Base-by-base conservation (phyloP, 2,329 filamentous ascomycete species). In the Onygena corvina region DNA sequence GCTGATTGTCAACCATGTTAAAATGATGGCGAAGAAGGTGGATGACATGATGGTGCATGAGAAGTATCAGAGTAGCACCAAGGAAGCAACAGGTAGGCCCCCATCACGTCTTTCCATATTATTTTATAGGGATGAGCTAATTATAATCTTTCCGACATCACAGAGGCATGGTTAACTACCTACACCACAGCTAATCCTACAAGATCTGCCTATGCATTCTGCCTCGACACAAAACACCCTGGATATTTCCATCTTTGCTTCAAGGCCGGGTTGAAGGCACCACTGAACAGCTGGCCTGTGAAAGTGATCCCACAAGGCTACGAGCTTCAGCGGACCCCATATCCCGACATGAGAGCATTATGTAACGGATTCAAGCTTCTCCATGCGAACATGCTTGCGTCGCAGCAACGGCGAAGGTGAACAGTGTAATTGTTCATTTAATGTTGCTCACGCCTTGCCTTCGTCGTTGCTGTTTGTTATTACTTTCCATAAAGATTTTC, bases 201-300 rank as follows among this genome's bases (percentile, higher is more conserved):
- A 63, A 86, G 89, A 54, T 93, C 86, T 53, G 85, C 87, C 57
- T 98, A 98, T 66, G 85, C 86, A 40, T 96, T 98, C 74, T 96
- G 90, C 74, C 82, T 94, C 63, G 88, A 96, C 64, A 76, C 83
- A 29, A 89, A 89, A 67, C 84, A 90, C 63, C 86, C 92, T 0
- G 92, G 92, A 29, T 94, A 94, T 72, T 98, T 98, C 70, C 84
- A 81, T 71, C 77, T 98, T 34, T 94, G 88, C 71, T 98, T 95
- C 79, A 96, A 96, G 71, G 86, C 88, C 20, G 90, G 86, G 53
- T 77, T 82, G 58, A 74, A 76, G 45, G 84, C 86, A 2, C 76
- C 74, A 38, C 79, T 90, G 48, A 81, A 84, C 54, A 81, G 80
- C 42, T 89, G 90, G 82, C 79, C 81, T 3, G 86, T 98, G 55